Evolutionary conservation across 371 early-diverging fungal species (phyloP), one percentile per base, ranked within the genome.

Genomic region (Syncephalastrum sp.): DNA sequence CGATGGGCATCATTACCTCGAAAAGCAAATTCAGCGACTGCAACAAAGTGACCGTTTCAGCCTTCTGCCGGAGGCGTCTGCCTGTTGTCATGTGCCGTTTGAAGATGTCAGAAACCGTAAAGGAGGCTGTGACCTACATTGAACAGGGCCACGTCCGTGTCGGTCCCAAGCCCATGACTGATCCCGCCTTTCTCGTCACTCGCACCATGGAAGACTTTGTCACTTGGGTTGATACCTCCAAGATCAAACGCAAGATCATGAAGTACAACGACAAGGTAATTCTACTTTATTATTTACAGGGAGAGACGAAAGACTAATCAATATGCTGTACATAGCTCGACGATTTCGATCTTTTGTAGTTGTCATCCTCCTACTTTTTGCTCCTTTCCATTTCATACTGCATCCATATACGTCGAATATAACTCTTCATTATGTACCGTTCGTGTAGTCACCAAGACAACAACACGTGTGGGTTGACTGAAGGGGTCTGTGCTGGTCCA

Each of bases 121-220:
- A 90, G 57, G 91, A 96, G 67, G 99, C 99, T 10, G 92, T 91
- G 12, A 90, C 87, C 23, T 93, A 96, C 72, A 89, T 99, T 43
- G 96, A 97, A 77, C 99, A 99, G 66, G 99, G 99, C 15, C 99
- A 97, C 77, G 82, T 97, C 52, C 88, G 98, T 23, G 93, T 99
- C 4, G 99, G 99, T 0, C 93, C 96, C 13, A 86, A 95, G 59
- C 86, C 88, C 2, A 83, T 97, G 25, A 91, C 88, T 5, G 98
- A 97, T 61, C 94, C 97, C 8, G 96, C 97, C 1, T 97, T 86
- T 60, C 66, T 97, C 54, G 96, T 97, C 7, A 74, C 63, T 60
- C 77, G 94, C 33, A 90, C 87, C 46, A 92, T 98, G 92, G 99
- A 99, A 70, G 99, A 99, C 77, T 99, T 91, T 82, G 92, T 99